phyloP scores from a whole-genome alignment of 495 filamentous ascomycete genomes.

The Bacidia gigantensis region DNA sequence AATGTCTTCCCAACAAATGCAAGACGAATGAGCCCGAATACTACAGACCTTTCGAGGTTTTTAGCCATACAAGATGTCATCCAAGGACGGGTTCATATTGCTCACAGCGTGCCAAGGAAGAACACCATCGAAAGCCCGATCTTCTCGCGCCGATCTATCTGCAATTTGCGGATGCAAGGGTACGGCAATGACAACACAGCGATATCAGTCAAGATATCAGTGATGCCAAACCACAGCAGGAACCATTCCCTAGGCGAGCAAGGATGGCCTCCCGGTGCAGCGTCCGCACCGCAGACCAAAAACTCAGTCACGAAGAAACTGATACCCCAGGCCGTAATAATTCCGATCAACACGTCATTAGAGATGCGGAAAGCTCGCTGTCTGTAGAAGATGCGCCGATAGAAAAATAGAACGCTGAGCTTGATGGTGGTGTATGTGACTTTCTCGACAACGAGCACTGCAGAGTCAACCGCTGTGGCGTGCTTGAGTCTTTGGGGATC shows the following conservation, averaged over 20 bases:
- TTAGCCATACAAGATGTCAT: neutral
- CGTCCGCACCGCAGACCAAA: neutral
- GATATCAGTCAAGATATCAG: conserved; percentile 7
- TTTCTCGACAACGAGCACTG: conserved; percentile 2
- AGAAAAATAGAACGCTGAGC: conserved; percentile 10
- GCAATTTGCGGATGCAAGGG: conserved; percentile 6
- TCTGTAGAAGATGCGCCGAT: conserved; percentile 5
- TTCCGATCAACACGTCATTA: neutral
- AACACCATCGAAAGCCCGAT: neutral
- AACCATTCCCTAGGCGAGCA: neutral
- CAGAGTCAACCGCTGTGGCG: neutral
- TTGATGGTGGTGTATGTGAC: conserved; percentile 8
- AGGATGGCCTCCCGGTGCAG: neutral
- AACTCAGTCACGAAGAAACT: neutral
- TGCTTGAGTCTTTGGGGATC: neutral
- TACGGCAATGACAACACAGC: conserved; percentile 5
- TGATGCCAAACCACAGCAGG: conserved; percentile 8
- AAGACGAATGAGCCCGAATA: conserved; percentile 2
- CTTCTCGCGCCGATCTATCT: neutral
- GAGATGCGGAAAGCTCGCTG: neutral
- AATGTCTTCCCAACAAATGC: conserved; percentile 1
- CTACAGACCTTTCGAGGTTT: neutral
- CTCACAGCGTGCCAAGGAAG: conserved; percentile 6
- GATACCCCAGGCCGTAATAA: conserved; percentile 5
- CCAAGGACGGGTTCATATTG: no score